A percentile compares a stretch with the other conserved stretches of the same genome.
These are phyloP conservation scores for Apophysomyces trapeziformis DNA, from an alignment of 371 early-diverging fungal genomes.

Conservation along the genomic window DNA sequence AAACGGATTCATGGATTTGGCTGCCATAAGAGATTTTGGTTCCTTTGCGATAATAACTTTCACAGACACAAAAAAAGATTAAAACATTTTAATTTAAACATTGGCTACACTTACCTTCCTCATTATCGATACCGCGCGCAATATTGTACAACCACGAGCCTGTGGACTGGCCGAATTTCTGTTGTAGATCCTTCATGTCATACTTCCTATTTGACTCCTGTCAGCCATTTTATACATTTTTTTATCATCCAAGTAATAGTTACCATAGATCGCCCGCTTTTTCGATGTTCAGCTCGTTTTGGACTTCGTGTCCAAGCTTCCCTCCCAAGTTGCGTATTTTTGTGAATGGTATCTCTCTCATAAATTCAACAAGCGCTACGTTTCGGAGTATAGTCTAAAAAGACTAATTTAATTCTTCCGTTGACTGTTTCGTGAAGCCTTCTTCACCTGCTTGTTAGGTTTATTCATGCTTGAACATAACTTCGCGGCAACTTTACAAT, in stretches of 20 bases:
- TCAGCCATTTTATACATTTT: too few relatives aligned
- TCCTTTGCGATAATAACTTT: conserved; percentile 52
- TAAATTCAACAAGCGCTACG: conserved; percentile 56
- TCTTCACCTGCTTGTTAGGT: conserved; percentile 77
- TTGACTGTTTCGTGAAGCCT: background rate
- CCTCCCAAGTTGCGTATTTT: conserved; percentile 90
- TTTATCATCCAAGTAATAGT: background rate
- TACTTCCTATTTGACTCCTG: conserved; percentile 28
- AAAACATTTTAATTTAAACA: background rate
- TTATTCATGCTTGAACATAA: conserved; percentile 86
- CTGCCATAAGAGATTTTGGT: conserved; percentile 63
- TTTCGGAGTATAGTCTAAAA: conserved; percentile 66
- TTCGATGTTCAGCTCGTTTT: conserved; percentile 58
- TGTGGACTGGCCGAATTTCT: conserved; percentile 43
- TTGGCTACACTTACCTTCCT: conserved; percentile 45
- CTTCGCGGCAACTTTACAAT: conserved; percentile 86
- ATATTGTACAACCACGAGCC: conserved; percentile 67
- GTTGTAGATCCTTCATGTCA: conserved; percentile 37
- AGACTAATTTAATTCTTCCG: background rate
- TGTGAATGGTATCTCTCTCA: conserved; percentile 66
- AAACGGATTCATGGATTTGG: conserved; percentile 56
- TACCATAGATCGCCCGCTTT: conserved; percentile 56
- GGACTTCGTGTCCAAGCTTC: conserved; percentile 80
- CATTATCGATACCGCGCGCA: conserved; percentile 65
- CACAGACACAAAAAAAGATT: background rate